Conservation (phyloP, 2,329 filamentous ascomycete species). For the Incumbomyces delicatus region DNA sequence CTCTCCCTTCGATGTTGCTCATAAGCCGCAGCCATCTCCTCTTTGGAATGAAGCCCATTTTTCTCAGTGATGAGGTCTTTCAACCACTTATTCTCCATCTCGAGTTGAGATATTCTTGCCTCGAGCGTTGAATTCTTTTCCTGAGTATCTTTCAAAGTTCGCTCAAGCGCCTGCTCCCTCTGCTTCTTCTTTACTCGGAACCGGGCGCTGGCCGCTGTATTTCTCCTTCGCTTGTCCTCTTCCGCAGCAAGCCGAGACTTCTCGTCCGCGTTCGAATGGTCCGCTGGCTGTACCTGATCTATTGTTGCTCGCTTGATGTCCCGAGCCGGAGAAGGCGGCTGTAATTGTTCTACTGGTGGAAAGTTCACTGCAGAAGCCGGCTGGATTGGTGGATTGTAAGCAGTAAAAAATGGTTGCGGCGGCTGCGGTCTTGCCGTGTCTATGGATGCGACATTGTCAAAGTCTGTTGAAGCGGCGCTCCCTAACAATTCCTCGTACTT, state of each 20-base stretch:
- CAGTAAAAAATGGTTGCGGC: slow-evolving; percentile 14
- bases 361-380: slow-evolving; percentile 16
- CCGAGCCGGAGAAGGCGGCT: neutral
- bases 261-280: slow-evolving; percentile 52
- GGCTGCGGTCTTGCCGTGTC: slow-evolving; percentile 14
- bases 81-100: slow-evolving; percentile 74
- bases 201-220: slow-evolving; percentile 77
- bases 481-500: slow-evolving; percentile 21
- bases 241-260: slow-evolving; percentile 65
- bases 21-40: slow-evolving; percentile 32
- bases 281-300: neutral
- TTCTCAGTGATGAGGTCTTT: slow-evolving; percentile 75
- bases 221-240: slow-evolving; percentile 81
- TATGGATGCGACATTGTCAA: slow-evolving; percentile 11
- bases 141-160: slow-evolving; percentile 70
- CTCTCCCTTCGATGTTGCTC: slow-evolving; percentile 31
- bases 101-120: slow-evolving; percentile 63
- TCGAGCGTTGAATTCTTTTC: slow-evolving; percentile 69
- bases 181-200: slow-evolving; percentile 97
- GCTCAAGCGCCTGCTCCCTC: slow-evolving; percentile 77
- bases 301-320: slow-evolving; percentile 4
- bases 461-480: slow-evolving; percentile 5
- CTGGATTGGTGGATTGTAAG: slow-evolving; percentile 21
- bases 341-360: slow-evolving; percentile 1
- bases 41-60: slow-evolving; percentile 46